These are phyloP conservation scores for Byssothecium circinans DNA, from an alignment of 2,329 filamentous ascomycete genomes.

Conservation along the genomic window DNA sequence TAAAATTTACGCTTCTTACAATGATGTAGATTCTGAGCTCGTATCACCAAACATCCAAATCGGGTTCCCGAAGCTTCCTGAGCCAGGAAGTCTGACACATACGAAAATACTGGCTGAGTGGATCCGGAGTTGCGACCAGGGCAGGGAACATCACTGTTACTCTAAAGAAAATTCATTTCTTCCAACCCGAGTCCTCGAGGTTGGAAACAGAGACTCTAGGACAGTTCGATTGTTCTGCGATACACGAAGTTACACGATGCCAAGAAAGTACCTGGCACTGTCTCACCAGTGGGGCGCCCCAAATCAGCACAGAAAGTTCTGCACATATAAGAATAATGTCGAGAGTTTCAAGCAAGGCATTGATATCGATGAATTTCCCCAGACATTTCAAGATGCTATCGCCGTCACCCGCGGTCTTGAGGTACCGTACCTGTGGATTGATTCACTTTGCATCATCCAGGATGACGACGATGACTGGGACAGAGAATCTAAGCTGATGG, in stretches of 20 bases:
- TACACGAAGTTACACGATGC: not conserved
- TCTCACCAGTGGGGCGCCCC: constrained; percentile 21
- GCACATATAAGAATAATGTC: constrained; percentile 16
- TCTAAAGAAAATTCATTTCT: not conserved
- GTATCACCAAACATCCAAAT: constrained; percentile 1
- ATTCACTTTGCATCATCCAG: constrained; percentile 25
- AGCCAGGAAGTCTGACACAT: constrained; percentile 1
- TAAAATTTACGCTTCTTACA: not conserved
- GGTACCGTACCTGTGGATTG: constrained; percentile 18
- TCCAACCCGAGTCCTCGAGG: constrained; percentile 8
- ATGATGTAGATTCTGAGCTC: not conserved
- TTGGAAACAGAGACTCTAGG: constrained; percentile 1
- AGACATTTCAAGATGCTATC: constrained; percentile 19
- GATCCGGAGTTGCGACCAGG: constrained; percentile 9
- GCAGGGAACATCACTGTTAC: constrained; percentile 3
- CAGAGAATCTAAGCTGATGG: constrained; percentile 17
- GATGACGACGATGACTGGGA: constrained; percentile 19
- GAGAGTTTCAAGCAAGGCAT: constrained; percentile 7
- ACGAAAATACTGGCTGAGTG: constrained; percentile 6
- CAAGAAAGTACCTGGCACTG: constrained; percentile 14
- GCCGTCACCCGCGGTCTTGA: constrained; percentile 12
- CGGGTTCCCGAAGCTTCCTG: not conserved
- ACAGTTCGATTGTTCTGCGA: not conserved
- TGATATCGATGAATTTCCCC: constrained; percentile 15
- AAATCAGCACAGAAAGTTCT: constrained; percentile 11